Evolutionary conservation across 2,329 filamentous ascomycete genomes (phyloP).

Genomic region (Colletotrichum chrysophilum): DNA sequence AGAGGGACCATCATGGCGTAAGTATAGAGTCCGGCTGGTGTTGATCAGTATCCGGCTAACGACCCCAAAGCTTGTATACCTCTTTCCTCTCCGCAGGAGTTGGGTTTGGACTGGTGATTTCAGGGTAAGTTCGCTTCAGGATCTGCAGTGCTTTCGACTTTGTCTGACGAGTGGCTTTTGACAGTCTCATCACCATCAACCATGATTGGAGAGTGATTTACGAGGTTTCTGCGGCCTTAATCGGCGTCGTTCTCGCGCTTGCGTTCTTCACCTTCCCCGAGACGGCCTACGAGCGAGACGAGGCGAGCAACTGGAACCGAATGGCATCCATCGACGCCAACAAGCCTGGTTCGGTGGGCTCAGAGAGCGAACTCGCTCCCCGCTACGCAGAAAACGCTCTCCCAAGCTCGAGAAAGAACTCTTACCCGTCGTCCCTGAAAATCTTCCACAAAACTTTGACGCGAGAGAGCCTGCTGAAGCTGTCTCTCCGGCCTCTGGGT

Average conservation of each 20-base stretch:
- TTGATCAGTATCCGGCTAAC: background rate
- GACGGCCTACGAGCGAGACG: slow-evolving; percentile 54
- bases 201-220: slow-evolving; percentile 58
- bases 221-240: slow-evolving; percentile 52
- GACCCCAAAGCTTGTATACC: slow-evolving; percentile 37
- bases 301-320: background rate
- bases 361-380: slow-evolving; percentile 22
- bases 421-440: slow-evolving; percentile 40
- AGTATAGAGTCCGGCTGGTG: slow-evolving; percentile 22
- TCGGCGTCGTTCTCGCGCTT: slow-evolving; percentile 52
- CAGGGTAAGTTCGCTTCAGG: slow-evolving; percentile 32
- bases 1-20: slow-evolving; percentile 56
- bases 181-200: slow-evolving; percentile 51
- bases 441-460: slow-evolving; percentile 49
- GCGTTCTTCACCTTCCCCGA: slow-evolving; percentile 61
- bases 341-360: slow-evolving; percentile 13
- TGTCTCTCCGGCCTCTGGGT: slow-evolving; percentile 54
- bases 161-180: background rate
- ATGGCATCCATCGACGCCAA: background rate
- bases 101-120: slow-evolving; percentile 46
- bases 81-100: slow-evolving; percentile 46
- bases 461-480: slow-evolving; percentile 49
- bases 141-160: background rate
- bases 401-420: slow-evolving; percentile 24
- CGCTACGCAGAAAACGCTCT: background rate